A percentile compares a stretch with the other conserved stretches of the same genome.
These are phyloP conservation scores for Podila epigama DNA, from an alignment of 192 early-diverging fungal genomes.

Conservation along the genomic window DNA sequence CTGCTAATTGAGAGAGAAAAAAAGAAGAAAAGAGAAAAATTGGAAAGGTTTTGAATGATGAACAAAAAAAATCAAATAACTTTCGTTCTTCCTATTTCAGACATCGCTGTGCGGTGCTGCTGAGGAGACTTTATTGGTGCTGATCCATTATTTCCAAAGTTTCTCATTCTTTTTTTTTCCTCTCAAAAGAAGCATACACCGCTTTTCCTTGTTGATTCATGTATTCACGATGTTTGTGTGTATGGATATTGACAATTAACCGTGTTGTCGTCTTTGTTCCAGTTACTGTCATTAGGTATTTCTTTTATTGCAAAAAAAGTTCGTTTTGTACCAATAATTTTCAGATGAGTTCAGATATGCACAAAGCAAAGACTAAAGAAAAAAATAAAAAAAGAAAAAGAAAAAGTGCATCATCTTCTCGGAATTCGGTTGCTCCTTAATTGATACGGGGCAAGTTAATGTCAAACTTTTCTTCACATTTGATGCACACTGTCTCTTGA, in stretches of 20 bases:
- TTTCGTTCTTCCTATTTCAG: constrained; percentile 52
- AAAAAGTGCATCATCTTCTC: background rate
- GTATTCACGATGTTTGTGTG: background rate
- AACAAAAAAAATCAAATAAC: constrained; percentile 44
- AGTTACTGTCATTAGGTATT: too few relatives aligned
- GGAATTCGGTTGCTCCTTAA: constrained; percentile 4
- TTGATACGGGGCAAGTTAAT: constrained; percentile 17
- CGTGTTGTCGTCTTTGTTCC: background rate
- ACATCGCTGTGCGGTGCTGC: constrained; percentile 42
- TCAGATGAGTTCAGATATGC: too few relatives aligned
- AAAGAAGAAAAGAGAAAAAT: background rate
- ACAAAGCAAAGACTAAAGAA: background rate
- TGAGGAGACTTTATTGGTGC: constrained; percentile 30
- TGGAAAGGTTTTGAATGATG: constrained; percentile 38
- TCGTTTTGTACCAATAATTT: too few relatives aligned
- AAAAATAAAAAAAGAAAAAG: background rate
- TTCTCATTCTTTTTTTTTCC: too few relatives aligned
- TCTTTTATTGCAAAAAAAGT: too few relatives aligned
- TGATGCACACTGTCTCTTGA: constrained; percentile 38
- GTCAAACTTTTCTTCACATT: constrained; percentile 42
- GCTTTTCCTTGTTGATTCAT: too few relatives aligned
- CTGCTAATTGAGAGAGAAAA: background rate
- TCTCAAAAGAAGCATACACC: too few relatives aligned
- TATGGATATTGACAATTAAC: background rate
- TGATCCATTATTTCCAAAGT: background rate